phyloP scores from a whole-genome alignment of 306 rosid species.

The Sindora glabra region DNA sequence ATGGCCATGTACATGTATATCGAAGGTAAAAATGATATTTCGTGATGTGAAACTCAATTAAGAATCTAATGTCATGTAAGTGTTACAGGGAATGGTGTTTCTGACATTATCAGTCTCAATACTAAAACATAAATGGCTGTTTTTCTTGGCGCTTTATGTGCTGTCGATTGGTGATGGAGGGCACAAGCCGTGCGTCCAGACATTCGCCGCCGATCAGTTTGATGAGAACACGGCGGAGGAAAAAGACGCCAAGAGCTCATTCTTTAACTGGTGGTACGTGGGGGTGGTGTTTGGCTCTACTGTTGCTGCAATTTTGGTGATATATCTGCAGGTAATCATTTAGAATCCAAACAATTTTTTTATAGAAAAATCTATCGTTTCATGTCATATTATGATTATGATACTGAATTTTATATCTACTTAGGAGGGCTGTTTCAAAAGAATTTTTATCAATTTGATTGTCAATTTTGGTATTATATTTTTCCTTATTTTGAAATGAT shows the following conservation, averaged over 20 bases:
- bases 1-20: no score
- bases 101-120: conserved; percentile 24
- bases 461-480: no score
- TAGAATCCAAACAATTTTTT: no score
- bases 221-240: conserved; percentile 24
- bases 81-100: conserved; percentile 24
- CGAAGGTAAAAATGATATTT: no score
- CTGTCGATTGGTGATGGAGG: conserved; percentile 39
- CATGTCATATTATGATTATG: no score
- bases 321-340: conserved; percentile 23
- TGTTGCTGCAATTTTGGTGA: conserved; percentile 15
- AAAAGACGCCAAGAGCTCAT: conserved; percentile 32
- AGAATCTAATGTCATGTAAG: neutral
- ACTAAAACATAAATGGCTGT: conserved; percentile 2
- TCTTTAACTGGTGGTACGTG: conserved; percentile 48
- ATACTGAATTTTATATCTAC: no score
- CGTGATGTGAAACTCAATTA: no score
- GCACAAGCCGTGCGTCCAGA: conserved; percentile 44
- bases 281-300: conserved; percentile 27
- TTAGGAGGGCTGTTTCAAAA: no score
- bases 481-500: no score
- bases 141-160: conserved; percentile 26
- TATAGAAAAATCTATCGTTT: no score
- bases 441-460: no score
- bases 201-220: conserved; percentile 56